Base-by-base conservation (phyloP, 768 basidiomycete species). In the Hydnomerulius pinastri region DNA sequence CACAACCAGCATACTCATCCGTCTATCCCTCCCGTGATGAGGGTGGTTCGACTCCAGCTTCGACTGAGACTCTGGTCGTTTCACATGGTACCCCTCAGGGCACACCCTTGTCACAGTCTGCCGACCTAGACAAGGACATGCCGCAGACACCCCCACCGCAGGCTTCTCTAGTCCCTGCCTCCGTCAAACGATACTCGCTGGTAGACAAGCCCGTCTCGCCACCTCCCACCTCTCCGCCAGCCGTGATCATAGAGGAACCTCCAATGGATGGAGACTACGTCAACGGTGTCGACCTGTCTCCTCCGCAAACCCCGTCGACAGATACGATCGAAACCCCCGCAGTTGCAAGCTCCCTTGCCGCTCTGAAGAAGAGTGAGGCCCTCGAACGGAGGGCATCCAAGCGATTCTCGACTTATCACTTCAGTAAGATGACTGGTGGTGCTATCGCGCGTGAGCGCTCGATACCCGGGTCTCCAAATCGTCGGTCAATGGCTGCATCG, bases 341-440 rank as follows among this genome's bases (percentile, higher is more conserved):
- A 0, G 82, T 90, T 21, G 89, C 88, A 44, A 82, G 82, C 61
- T 88, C 91, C 5, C 78, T 98, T 9, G 92, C 91, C 6, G 93
- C 93, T 7, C 77, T 99, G 39, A 88, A 95, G 70, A 85, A 87
- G 60, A 85, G 82, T 43, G 93, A 95, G 57, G 79, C 84, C 1
- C 79, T 98, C 32, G 92, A 94, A 60, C 83, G 96, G 18, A 79
- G 96, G 39, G 96, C 96, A 15, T 94, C 91, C 18, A 98, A 98
- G 65, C 89, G 97, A 0, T 98, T 94, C 71, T 97, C 94, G 36
- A 86, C 86, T 2, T 98, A 96, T 66, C 91, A 94, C 56, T 89
- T 98, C 60, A 85, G 88, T 40, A 95, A 95, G 72, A 95, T 98
- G 87, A 86, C 92, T 3, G 84, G 86, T 13, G 73, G 68, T 21